These are phyloP conservation scores for Actinidia arguta DNA, from an alignment of 179 eudicot species.

Conservation along the genomic window DNA sequence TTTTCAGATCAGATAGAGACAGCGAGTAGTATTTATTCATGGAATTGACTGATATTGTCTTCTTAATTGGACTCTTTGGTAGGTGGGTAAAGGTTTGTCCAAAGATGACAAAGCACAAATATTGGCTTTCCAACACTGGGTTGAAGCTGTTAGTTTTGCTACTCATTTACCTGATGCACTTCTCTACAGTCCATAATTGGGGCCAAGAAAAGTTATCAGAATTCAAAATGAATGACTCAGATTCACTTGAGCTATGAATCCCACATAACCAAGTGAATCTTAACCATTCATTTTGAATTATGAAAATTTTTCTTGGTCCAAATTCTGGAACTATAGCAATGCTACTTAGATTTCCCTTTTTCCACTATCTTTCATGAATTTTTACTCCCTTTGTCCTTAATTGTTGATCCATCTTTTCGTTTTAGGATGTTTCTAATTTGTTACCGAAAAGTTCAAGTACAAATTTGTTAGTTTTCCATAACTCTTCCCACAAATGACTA, in stretches of 20 bases:
- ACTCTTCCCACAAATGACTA: too few relatives aligned
- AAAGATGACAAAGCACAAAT: slow-evolving; percentile 83
- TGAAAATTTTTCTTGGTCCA: too few relatives aligned
- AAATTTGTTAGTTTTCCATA: too few relatives aligned
- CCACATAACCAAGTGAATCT: too few relatives aligned
- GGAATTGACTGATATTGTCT: neutral
- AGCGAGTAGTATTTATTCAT: neutral
- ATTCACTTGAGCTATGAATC: too few relatives aligned
- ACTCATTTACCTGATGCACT: neutral
- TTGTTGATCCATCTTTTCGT: too few relatives aligned
- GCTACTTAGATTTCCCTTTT: neutral
- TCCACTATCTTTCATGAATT: neutral
- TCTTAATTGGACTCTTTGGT: slow-evolving; percentile 6
- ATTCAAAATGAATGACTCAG: neutral
- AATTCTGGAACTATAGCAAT: too few relatives aligned
- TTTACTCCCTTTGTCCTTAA: too few relatives aligned
- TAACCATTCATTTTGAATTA: too few relatives aligned
- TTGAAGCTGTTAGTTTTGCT: slow-evolving; percentile 76
- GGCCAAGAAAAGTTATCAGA: neutral
- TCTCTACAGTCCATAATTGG: neutral
- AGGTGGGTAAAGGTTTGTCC: slow-evolving; percentile 93
- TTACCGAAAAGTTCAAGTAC: too few relatives aligned
- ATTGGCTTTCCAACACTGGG: slow-evolving; percentile 96
- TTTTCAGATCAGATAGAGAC: neutral
- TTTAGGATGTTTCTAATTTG: too few relatives aligned